phyloP scores from a whole-genome alignment of 2,329 filamentous ascomycete genomes.

The Helotiales sp. region DNA sequence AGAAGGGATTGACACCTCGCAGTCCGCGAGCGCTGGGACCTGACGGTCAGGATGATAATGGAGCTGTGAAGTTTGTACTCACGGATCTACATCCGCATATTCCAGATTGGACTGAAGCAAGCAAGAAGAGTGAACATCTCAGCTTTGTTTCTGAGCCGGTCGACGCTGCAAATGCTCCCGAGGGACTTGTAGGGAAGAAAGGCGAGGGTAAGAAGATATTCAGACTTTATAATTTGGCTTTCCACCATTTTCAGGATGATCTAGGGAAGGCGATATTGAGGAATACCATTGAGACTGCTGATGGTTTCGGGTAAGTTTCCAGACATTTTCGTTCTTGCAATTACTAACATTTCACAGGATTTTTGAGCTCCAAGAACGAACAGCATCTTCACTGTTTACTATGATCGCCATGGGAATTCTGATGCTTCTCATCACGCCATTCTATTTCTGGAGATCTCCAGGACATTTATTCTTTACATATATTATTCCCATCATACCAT shows the following conservation, averaged over 20 bases:
- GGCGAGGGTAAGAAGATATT: constrained; percentile 55
- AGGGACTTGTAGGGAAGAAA: constrained; percentile 43
- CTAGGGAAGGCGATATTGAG: constrained; percentile 60
- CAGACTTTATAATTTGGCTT: constrained; percentile 71
- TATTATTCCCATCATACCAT: constrained; percentile 63
- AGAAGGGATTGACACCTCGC: constrained; percentile 19
- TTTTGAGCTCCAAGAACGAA: constrained; percentile 72
- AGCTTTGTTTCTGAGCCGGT: constrained; percentile 60
- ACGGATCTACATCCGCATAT: constrained; percentile 67
- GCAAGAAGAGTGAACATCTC: constrained; percentile 53
- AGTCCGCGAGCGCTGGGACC: constrained; percentile 24
- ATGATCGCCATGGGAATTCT: constrained; percentile 53
- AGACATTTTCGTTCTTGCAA: background rate
- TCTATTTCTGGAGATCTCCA: constrained; percentile 43
- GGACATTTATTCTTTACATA: constrained; percentile 63
- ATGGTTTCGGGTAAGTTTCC: constrained; percentile 57
- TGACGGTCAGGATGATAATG: constrained; percentile 17
- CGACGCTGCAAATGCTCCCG: constrained; percentile 63
- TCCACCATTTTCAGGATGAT: constrained; percentile 73
- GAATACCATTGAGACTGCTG: constrained; percentile 63
- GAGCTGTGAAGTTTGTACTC: constrained; percentile 57
- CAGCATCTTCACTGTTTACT: constrained; percentile 52
- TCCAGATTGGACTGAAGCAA: constrained; percentile 56
- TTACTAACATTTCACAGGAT: constrained; percentile 44
- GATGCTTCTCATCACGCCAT: constrained; percentile 51